phyloP scores from a whole-genome alignment of 1,139 yeast species.

The Casaregolazyma lundiana region DNA sequence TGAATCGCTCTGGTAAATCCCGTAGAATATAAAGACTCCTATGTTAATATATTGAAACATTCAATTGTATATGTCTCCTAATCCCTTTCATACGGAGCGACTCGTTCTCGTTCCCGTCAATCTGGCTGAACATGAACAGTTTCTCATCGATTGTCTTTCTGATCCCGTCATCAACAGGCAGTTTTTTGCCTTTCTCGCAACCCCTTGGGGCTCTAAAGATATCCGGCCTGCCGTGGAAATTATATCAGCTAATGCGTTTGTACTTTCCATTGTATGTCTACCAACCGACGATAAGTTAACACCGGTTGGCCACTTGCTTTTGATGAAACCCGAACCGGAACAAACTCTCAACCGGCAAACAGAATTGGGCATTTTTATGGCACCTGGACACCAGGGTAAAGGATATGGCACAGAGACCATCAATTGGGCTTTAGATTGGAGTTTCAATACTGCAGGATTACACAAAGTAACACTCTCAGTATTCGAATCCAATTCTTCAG shows the following conservation, averaged over 20 bases:
- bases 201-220: too few relatives aligned
- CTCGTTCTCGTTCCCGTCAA: too few relatives aligned
- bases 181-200: neutral
- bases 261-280: neutral
- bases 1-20: too few relatives aligned
- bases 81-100: too few relatives aligned
- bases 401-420: conserved; percentile 3
- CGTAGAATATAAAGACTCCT: too few relatives aligned
- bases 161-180: too few relatives aligned
- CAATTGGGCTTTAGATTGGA: neutral
- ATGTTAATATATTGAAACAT: too few relatives aligned
- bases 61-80: too few relatives aligned
- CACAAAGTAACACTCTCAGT: neutral
- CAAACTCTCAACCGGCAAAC: neutral
- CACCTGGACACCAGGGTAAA: neutral
- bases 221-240: neutral
- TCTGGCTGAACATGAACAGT: too few relatives aligned
- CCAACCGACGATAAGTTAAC: neutral
- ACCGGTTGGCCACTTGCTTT: neutral
- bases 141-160: too few relatives aligned
- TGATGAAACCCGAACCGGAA: neutral
- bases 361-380: neutral
- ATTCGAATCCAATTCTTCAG: neutral
- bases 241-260: neutral
- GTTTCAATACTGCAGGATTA: neutral